These are phyloP conservation scores for Blastobotrys proliferans DNA, from an alignment of 1,139 yeast genomes.

Conservation along the genomic window DNA sequence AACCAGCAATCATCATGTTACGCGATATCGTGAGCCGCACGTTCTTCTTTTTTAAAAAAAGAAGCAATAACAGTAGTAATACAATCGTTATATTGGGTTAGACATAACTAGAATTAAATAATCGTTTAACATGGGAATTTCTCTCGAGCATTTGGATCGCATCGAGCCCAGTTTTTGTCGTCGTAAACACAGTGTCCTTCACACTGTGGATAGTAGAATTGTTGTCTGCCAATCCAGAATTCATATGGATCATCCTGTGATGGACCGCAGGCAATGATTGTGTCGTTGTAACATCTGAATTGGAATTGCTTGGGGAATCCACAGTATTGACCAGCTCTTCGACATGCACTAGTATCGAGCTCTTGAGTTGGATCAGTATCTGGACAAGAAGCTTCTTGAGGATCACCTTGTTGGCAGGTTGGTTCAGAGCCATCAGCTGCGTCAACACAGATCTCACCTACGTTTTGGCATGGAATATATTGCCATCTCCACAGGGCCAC, in stretches of 20 bases:
- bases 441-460: constrained; percentile 4
- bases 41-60: too few relatives aligned
- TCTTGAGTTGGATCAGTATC: not conserved
- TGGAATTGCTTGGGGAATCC: not conserved
- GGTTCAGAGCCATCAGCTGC: not conserved
- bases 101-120: too few relatives aligned
- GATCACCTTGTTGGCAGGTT: not conserved
- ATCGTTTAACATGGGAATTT: too few relatives aligned
- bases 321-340: not conserved
- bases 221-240: too few relatives aligned
- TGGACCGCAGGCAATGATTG: not conserved
- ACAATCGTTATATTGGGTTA: too few relatives aligned
- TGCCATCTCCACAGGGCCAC: not conserved
- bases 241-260: too few relatives aligned
- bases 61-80: too few relatives aligned
- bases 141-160: not conserved
- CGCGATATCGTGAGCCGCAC: too few relatives aligned
- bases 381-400: not conserved
- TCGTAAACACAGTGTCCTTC: constrained; percentile 2
- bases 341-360: not conserved
- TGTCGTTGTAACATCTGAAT: not conserved
- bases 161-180: not conserved
- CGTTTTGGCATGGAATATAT: not conserved
- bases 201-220: not conserved
- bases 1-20: too few relatives aligned